phyloP scores from a whole-genome alignment of 352 stramenopile genomes.

The Globisporangium nunn region DNA sequence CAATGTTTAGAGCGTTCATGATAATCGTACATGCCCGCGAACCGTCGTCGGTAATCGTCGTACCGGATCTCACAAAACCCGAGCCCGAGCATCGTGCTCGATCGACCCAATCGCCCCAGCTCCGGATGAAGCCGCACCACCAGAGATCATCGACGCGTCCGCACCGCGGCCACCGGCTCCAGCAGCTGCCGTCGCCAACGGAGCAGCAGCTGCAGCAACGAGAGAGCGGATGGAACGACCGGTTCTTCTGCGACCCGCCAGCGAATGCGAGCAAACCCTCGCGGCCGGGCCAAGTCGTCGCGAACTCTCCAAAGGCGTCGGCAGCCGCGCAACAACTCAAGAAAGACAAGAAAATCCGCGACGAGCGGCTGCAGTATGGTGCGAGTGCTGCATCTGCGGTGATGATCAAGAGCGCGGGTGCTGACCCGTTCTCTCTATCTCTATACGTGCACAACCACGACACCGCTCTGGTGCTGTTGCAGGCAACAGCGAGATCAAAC shows the following conservation, averaged over 20 bases:
- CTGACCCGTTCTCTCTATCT: background rate
- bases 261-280: slow-evolving; percentile 38
- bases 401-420: background rate
- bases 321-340: slow-evolving; percentile 1
- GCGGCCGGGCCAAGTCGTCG: slow-evolving; percentile 16
- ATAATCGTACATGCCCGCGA: too few species aligned
- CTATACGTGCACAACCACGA: background rate
- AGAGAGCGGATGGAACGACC: slow-evolving; percentile 71
- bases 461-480: background rate
- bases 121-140: slow-evolving; percentile 13
- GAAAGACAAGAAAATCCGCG: slow-evolving; percentile 46
- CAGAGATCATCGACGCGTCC: slow-evolving; percentile 12
- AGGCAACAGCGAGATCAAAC: slow-evolving; percentile 22
- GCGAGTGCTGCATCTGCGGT: background rate
- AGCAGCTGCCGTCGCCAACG: slow-evolving; percentile 31
- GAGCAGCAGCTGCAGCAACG: slow-evolving; percentile 49
- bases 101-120: too few species aligned
- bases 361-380: slow-evolving; percentile 56
- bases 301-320: slow-evolving; percentile 16
- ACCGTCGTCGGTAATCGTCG: too few species aligned
- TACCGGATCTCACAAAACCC: too few species aligned
- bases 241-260: slow-evolving; percentile 51
- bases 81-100: too few species aligned
- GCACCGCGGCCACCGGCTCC: slow-evolving; percentile 25
- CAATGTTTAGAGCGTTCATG: too few species aligned